Conservation (phyloP, 2,329 filamentous ascomycete genomes). For the Colletotrichum kahawae region DNA sequence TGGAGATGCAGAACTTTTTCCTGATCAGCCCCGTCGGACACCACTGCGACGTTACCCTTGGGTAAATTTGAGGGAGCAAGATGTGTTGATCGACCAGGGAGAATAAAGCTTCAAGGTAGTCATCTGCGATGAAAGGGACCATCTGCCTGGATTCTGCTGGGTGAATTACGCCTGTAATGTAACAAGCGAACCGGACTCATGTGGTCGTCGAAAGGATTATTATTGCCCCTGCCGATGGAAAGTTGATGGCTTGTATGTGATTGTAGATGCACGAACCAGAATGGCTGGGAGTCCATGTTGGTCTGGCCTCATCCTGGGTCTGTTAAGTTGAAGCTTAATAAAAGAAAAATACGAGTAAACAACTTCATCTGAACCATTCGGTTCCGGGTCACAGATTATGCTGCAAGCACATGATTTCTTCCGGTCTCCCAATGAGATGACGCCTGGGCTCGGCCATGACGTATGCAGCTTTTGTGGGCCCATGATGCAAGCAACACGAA, state of each 20-base stretch:
- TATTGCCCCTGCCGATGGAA: not conserved
- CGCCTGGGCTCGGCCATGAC: not conserved
- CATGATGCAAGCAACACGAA: not conserved
- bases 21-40: conserved; percentile 34
- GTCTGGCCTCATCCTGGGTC: too few species aligned
- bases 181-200: accelerated
- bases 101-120: accelerated
- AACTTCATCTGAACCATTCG: accelerated
- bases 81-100: not conserved
- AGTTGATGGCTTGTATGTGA: too few species aligned
- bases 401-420: not conserved
- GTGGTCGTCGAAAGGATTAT: accelerated
- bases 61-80: not conserved
- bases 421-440: not conserved
- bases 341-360: too few species aligned
- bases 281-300: too few species aligned
- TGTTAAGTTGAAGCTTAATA: too few species aligned
- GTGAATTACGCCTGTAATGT: not conserved
- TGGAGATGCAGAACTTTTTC: conserved; percentile 39
- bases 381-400: not conserved
- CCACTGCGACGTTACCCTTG: conserved; percentile 30
- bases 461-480: not conserved
- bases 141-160: accelerated
- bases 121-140: not conserved
- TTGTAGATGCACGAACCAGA: too few species aligned